Conservation (phyloP, 2,329 filamentous ascomycete species). For the Ceratocystis smalleyi region DNA sequence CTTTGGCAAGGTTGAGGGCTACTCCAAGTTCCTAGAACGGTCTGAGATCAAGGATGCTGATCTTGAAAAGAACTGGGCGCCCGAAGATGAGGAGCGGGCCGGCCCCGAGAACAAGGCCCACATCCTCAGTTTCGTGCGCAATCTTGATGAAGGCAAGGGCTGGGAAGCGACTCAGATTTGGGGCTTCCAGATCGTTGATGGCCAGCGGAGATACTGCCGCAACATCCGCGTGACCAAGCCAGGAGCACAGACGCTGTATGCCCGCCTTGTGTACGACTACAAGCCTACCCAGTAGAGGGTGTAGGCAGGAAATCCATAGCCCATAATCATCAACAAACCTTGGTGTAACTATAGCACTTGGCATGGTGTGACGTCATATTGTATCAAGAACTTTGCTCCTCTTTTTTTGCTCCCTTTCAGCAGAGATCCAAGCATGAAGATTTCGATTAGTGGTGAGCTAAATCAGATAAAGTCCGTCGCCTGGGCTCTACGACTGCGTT, state of each 20-base stretch:
- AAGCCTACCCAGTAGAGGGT: slow-evolving; percentile 16
- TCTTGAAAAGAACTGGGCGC: slow-evolving; percentile 43
- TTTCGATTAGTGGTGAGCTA: not conserved
- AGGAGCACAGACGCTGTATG: slow-evolving; percentile 31
- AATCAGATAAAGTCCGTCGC: not conserved
- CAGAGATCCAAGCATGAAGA: not conserved
- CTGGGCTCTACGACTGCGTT: slow-evolving; percentile 8
- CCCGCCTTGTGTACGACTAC: slow-evolving; percentile 44
- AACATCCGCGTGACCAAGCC: slow-evolving; percentile 38
- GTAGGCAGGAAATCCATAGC: not conserved
- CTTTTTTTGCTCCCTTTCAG: not conserved
- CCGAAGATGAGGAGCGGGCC: slow-evolving; percentile 35
- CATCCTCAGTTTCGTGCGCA: slow-evolving; percentile 48
- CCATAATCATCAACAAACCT: not conserved
- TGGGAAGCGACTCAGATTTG: slow-evolving; percentile 45
- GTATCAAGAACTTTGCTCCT: not conserved
- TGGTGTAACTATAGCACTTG: not conserved
- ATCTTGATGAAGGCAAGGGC: slow-evolving; percentile 28
- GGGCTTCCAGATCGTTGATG: slow-evolving; percentile 42
- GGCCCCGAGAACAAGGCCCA: slow-evolving; percentile 44
- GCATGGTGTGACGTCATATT: not conserved
- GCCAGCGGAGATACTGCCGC: slow-evolving; percentile 36
- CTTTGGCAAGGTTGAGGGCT: slow-evolving; percentile 56
- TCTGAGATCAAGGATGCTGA: slow-evolving; percentile 40
- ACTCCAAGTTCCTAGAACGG: slow-evolving; percentile 34